Evolutionary conservation across 2,329 filamentous ascomycete species (phyloP), one percentile per base, ranked within the genome.

Genomic region (Sporothrix globosa): DNA sequence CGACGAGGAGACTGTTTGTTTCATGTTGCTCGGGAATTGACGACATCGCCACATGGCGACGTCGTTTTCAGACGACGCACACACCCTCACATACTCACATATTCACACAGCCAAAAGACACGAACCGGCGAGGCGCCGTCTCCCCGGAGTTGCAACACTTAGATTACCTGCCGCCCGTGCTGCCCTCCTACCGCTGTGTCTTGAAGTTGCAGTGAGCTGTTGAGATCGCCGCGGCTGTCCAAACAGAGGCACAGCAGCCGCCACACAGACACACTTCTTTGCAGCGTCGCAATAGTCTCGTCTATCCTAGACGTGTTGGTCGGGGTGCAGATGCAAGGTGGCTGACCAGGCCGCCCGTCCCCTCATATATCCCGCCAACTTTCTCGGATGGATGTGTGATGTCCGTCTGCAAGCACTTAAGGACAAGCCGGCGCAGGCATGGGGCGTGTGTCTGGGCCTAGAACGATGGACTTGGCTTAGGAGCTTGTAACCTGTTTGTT

Each of bases 371-470:
- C 30, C 27, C 54, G 30, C 30, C 21, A 34, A n/a, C 5, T 50
- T 50, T 50, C 48, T 44, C 34, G 56, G 44, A 39, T 17, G n/a
- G 39, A 24, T 24, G 34, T 19, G 39, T 19, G 39, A 9, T 24
- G 11, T 44, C 58, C 58, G 14, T 44, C 21, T 61, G 58, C 58
- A 61, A 61, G 58, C 58, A 61, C 58, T 46, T 61, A 24, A 60
- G 10, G n/a, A 41, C 41, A 60, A 41, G 39, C 34, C 56, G n/a
- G 34, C 34, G 11, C 19, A 11, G 34, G 3, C 41, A 60, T 10
- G 11, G 34, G 34, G 19, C 56, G 34, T 13, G n/a, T 60, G 10
- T 44, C 19, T 24, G 21, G 34, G 56, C 21, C 56, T 44, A 44
- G 54, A 60, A 39, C 54, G 17, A 7, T 39, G n/a, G 56, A 6